A percentile compares a stretch with the other conserved stretches of the same genome.
phyloP scores from a whole-genome alignment of 805 yeast genomes.

The Lipomyces kockii region DNA sequence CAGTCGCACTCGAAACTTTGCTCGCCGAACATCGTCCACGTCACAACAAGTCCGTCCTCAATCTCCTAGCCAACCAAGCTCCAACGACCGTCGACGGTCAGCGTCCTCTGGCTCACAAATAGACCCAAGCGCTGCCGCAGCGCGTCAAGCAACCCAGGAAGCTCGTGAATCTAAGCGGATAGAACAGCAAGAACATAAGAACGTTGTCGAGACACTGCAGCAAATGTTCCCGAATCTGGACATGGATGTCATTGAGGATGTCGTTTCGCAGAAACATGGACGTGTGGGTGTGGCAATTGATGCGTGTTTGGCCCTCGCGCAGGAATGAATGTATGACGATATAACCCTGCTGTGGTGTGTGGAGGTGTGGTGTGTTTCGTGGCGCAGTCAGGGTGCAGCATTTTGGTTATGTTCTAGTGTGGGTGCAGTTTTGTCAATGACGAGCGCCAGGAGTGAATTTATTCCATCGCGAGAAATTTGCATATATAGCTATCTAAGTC shows the following conservation, averaged over 20 bases:
- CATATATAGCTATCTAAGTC: too few relatives aligned
- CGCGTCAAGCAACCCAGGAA: slow-evolving; percentile 11
- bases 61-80: background rate
- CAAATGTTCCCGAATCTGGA: slow-evolving; percentile 82
- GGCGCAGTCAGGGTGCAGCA: background rate
- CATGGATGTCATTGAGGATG: slow-evolving; percentile 67
- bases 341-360: background rate
- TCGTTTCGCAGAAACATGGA: slow-evolving; percentile 66
- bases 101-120: background rate
- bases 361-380: too few relatives aligned
- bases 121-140: slow-evolving; percentile 10
- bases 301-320: slow-evolving; percentile 49
- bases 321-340: background rate
- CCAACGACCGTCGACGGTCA: background rate
- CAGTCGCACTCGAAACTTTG: slow-evolving; percentile 21
- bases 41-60: slow-evolving; percentile 10
- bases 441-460: too few relatives aligned
- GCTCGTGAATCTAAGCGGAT: slow-evolving; percentile 45
- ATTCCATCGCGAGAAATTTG: too few relatives aligned
- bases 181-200: slow-evolving; percentile 52
- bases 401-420: background rate
- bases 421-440: background rate
- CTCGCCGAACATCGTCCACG: slow-evolving; percentile 3
- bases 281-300: slow-evolving; percentile 77
- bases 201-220: slow-evolving; percentile 55